phyloP scores from a whole-genome alignment of 2,329 filamentous ascomycete genomes.

The Talaromyces sp. region DNA sequence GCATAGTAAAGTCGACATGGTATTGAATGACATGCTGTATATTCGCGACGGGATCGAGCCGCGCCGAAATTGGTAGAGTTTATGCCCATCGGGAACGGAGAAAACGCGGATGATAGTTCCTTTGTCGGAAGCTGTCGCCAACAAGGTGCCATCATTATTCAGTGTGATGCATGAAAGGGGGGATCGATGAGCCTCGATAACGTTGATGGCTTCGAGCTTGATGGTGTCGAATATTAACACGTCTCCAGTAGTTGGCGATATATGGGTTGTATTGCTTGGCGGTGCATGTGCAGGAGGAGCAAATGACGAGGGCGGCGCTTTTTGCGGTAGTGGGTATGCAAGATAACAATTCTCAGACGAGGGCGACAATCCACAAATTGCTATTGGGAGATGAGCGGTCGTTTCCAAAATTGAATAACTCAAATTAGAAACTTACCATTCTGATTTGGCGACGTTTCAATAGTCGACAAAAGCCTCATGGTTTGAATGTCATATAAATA shows the following conservation, averaged over 20 bases:
- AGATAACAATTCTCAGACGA: constrained; percentile 95
- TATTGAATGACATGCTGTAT: constrained; percentile 98
- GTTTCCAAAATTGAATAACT: not conserved
- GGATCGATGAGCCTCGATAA: constrained; percentile 89
- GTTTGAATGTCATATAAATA: constrained; percentile 99
- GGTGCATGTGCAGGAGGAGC: constrained; percentile 74
- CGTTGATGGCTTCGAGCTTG: constrained; percentile 86
- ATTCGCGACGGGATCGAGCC: constrained; percentile 94
- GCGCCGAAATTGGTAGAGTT: constrained; percentile 91
- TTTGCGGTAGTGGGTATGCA: constrained; percentile 79
- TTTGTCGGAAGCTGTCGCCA: constrained; percentile 94
- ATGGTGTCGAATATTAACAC: constrained; percentile 88
- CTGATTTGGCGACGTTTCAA: constrained; percentile 89
- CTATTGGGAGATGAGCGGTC: constrained; percentile 34
- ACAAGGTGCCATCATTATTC: constrained; percentile 83
- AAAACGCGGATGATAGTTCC: constrained; percentile 97
- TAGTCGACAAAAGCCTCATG: constrained; percentile 90
- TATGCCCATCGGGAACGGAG: constrained; percentile 81
- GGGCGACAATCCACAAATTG: constrained; percentile 86
- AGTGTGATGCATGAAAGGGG: constrained; percentile 85
- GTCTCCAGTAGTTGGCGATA: constrained; percentile 80
- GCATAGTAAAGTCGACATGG: constrained; percentile 84
- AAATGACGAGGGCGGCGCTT: constrained; percentile 47
- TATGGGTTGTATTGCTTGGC: constrained; percentile 59
- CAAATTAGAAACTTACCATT: constrained; percentile 45